phyloP scores from a whole-genome alignment of 2,329 filamentous ascomycete species.

The Neonectria sp. region DNA sequence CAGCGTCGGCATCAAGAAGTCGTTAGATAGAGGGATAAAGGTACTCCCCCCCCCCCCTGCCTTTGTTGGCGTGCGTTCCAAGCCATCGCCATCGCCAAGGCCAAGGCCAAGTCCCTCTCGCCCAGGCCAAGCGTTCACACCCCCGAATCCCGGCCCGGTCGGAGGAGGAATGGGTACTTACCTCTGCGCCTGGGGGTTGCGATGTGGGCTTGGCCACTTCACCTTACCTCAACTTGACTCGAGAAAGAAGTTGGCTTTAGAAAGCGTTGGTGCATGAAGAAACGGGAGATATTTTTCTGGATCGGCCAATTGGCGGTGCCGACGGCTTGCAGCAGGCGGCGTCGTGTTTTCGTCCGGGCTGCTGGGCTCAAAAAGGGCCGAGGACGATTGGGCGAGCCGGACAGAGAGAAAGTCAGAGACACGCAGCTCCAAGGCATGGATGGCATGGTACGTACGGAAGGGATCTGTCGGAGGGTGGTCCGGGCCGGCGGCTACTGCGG shows the following conservation, averaged over 20 bases:
- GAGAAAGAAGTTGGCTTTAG: not conserved
- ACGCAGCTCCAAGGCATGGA: constrained; percentile 10
- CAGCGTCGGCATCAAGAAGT: not conserved
- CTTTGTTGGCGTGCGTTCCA: not conserved
- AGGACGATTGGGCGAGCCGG: not conserved
- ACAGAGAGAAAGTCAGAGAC: not conserved
- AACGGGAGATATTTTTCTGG: not conserved
- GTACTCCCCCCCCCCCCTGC: constrained; percentile 13
- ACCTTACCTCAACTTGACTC: not conserved
- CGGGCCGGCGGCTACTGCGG: constrained; percentile 50
- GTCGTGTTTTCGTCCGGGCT: not conserved
- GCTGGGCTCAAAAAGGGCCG: not conserved
- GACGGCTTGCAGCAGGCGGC: constrained; percentile 21
- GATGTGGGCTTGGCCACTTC: not conserved
- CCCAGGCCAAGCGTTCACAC: constrained; percentile 20
- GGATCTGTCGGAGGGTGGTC: constrained; percentile 38
- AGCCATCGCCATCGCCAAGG: constrained; percentile 13
- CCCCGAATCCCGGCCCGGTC: constrained; percentile 26
- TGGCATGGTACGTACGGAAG: constrained; percentile 24
- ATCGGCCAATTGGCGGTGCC: constrained; percentile 20
- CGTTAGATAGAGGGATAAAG: constrained; percentile 22
- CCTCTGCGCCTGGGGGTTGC: too few relatives aligned
- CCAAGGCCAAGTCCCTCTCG: too few relatives aligned
- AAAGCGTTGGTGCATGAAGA: not conserved
- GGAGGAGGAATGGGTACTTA: constrained; percentile 13